Percentiles rank a stretch among this genome's conserved stretches.
Conservation (phyloP, 2,329 filamentous ascomycete species). For the Tolypocladium sp. region DNA sequence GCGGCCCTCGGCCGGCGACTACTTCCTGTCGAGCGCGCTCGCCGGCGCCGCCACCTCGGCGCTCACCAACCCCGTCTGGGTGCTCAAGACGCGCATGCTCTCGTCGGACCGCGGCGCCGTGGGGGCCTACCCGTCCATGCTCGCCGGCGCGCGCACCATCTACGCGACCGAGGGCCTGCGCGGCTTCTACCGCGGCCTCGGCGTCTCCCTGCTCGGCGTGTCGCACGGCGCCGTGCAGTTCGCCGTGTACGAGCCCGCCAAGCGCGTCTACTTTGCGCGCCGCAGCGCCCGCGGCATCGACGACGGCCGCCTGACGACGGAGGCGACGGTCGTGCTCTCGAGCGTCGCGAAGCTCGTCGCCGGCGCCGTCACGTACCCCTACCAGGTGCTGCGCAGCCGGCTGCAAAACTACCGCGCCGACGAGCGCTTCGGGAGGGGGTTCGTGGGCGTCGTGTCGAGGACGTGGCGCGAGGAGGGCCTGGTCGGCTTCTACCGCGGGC, state of each 20-base stretch:
- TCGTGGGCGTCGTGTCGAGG: conserved; percentile 59
- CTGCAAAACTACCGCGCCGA: conserved; percentile 85
- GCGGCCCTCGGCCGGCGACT: conserved; percentile 50
- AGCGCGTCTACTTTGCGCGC: conserved; percentile 46
- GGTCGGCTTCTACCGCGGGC: conserved; percentile 81
- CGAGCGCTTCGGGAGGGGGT: conserved; percentile 60
- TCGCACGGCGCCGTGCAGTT: conserved; percentile 93
- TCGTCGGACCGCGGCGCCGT: conserved; percentile 65
- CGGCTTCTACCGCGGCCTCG: conserved; percentile 83
- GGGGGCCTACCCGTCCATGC: conserved; percentile 76
- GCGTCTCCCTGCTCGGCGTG: conserved; percentile 77
- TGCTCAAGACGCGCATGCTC: conserved; percentile 95
- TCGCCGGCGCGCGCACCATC: conserved; percentile 59
- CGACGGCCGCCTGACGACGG: conserved; percentile 44
- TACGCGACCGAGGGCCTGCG: conserved; percentile 59
- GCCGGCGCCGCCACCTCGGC: conserved; percentile 67
- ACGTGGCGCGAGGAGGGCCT: conserved; percentile 74
- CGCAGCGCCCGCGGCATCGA: conserved; percentile 11
- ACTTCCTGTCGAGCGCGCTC: conserved; percentile 67
- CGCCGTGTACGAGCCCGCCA: conserved; percentile 75
- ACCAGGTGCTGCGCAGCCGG: conserved; percentile 82
- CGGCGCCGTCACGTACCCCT: conserved; percentile 85
- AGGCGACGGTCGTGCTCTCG: conserved; percentile 74
- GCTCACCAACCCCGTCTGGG: conserved; percentile 94
- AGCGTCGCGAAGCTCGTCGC: conserved; percentile 79